Evolutionary conservation across 176 grass and related monocot species (phyloP).

Genomic region (Carex littledalei): DNA sequence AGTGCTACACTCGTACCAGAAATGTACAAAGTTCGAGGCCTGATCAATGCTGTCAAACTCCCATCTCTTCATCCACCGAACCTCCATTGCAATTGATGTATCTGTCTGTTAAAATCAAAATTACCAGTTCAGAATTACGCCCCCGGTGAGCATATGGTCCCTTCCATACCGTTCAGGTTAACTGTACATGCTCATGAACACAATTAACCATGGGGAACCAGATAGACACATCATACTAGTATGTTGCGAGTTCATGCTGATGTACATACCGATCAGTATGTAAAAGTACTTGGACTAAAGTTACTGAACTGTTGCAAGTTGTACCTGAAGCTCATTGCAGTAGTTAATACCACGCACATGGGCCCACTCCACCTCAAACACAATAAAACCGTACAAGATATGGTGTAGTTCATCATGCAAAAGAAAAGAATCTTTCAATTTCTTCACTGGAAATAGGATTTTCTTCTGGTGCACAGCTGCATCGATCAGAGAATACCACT

Average conservation of each 20-base stretch:
- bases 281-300: not conserved
- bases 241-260: not conserved
- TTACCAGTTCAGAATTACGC: not conserved
- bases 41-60: conserved; percentile 79
- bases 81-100: conserved; percentile 76
- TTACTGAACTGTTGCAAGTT: not conserved
- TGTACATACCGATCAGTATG: not conserved
- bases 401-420: conserved; percentile 34
- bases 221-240: not conserved
- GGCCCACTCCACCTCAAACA: conserved; percentile 80
- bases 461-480: conserved; percentile 20
- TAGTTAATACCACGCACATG: conserved; percentile 95
- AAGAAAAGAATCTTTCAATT: conserved; percentile 41
- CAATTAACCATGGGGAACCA: not conserved
- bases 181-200: not conserved
- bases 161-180: not conserved
- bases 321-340: conserved; percentile 74
- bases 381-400: conserved; percentile 66
- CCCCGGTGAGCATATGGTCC: not conserved
- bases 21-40: conserved; percentile 35
- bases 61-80: conserved; percentile 82
- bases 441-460: conserved; percentile 28
- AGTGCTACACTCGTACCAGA: conserved; percentile 50
- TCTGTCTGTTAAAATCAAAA: conserved; percentile 40
- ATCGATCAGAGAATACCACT: conserved; percentile 21